phyloP scores from a whole-genome alignment of 2,329 filamentous ascomycete species.

The Capronia americana region DNA sequence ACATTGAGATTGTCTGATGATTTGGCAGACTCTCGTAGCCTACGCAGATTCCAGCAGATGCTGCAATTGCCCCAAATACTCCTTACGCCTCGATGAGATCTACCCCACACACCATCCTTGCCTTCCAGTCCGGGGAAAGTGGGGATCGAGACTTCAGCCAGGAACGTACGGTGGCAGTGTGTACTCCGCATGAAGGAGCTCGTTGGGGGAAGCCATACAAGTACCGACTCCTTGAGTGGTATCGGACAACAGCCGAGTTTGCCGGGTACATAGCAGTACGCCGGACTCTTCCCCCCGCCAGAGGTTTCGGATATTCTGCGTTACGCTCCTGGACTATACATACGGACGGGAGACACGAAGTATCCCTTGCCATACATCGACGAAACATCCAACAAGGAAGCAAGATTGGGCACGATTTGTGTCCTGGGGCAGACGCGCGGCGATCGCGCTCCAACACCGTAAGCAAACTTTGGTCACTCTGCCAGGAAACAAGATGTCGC shows the following conservation, averaged over 20 bases:
- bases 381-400: neutral
- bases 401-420: neutral
- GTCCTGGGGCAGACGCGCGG: neutral
- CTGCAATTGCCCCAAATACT: neutral
- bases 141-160: neutral
- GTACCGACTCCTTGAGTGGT: neutral
- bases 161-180: neutral
- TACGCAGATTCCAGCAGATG: neutral
- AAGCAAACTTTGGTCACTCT: neutral
- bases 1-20: neutral
- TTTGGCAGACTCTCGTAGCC: neutral
- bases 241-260: neutral
- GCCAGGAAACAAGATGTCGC: constrained; percentile 10
- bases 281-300: neutral
- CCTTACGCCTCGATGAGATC: neutral
- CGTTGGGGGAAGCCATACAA: neutral
- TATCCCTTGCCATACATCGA: neutral
- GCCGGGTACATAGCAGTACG: neutral
- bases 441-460: neutral
- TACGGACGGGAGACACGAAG: neutral
- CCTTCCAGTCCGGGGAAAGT: constrained; percentile 7
- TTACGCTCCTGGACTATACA: neutral
- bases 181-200: neutral
- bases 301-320: neutral
- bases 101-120: constrained; percentile 6